Base-by-base conservation (phyloP, 805 yeast genomes). In the Kodamaea leandrae region DNA sequence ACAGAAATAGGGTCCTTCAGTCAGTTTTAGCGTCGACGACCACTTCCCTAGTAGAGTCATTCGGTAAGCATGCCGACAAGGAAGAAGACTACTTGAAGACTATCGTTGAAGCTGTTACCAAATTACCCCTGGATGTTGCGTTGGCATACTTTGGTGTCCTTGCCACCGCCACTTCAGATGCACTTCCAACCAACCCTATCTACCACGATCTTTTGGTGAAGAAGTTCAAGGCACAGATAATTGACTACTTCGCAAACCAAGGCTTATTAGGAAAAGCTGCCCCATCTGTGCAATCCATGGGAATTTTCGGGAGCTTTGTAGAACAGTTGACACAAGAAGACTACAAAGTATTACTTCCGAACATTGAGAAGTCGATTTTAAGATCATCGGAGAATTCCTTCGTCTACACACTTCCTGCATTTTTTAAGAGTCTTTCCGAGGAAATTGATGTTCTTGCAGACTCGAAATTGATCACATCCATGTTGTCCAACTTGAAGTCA, bases 341-440 rank as follows among this genome's bases (percentile, higher is more conserved):
- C 0, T 55, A 61, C 3, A 34, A 32, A 20, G 39, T 48, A 5
- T 52, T 84, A 13, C 60, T 79, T 5, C 87, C 95, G 2, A 71
- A 76, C 14, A 52, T 90, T 36, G 90, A 86, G 52, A 87, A 84
- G 55, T 76, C 90, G 1, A 69, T 83, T 37, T 67, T 90, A 48
- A 76, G 96, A 58, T 78, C 95, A 2, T 83, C 96, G 0, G 96
- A 88, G 54, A 60, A 68, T 27, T 76, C 86, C 0, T 76, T 87
- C 42, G 72, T 71, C n/a, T 49, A 53, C 14, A 56, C 82, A n/a
- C 57, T 84, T 2, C 76, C 80, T 3, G 67, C 71, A 8, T 54
- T 88, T 6, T 66, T 83, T 33, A 39, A 44, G 18, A 35, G 47
- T 14, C 40, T 53, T 8, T 32, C 38, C 6, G 30, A 39, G 3